Conservation (phyloP, 1,139 yeast genomes). For the Hanseniaspora uvarum region DNA sequence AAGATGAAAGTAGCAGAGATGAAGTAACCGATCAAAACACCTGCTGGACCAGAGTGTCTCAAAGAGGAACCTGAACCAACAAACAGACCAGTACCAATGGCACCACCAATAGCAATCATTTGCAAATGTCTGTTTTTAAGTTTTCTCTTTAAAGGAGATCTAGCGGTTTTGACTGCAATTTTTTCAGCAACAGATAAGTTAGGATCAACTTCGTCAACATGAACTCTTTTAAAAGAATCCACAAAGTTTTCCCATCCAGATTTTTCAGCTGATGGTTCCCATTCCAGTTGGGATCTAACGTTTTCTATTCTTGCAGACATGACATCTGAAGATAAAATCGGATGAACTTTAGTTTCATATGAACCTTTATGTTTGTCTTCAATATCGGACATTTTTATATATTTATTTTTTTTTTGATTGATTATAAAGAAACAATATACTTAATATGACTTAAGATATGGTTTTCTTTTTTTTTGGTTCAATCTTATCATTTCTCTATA, state of each 20-base stretch:
- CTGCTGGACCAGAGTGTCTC: conserved; percentile 55
- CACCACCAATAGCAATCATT: conserved; percentile 60
- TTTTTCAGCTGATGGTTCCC: conserved; percentile 3
- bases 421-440: no score
- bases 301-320: conserved; percentile 10
- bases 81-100: conserved; percentile 56
- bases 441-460: no score
- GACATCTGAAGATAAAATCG: conserved; percentile 6
- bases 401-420: no score
- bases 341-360: conserved; percentile 4
- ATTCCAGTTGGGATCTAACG: conserved; percentile 13
- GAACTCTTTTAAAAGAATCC: conserved; percentile 51
- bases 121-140: conserved; percentile 58
- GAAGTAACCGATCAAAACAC: conserved; percentile 49
- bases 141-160: conserved; percentile 58
- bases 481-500: not conserved
- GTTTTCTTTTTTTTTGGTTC: not conserved
- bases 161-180: conserved; percentile 56
- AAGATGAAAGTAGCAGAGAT: conserved; percentile 49
- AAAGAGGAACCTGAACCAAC: conserved; percentile 58
- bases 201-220: conserved; percentile 52
- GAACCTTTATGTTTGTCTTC: not conserved
- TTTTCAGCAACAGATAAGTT: conserved; percentile 57
- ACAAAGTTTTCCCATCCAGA: conserved; percentile 35
- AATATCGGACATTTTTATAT: conserved; percentile 5